Base-by-base conservation (phyloP, 108 stramenopile genomes). In the Cyclotella cryptica region DNA sequence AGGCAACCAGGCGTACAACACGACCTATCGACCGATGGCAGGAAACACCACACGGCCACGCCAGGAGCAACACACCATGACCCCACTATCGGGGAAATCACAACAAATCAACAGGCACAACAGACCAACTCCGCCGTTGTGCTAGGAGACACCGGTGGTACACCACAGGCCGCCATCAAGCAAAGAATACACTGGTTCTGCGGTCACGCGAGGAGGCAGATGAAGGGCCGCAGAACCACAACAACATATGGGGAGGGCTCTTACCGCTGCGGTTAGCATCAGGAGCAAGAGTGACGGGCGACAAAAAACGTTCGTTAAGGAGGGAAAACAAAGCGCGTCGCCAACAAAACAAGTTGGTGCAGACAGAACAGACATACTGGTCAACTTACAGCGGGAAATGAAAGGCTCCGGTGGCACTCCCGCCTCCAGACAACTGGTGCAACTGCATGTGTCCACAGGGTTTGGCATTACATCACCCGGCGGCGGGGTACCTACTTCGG, bases 401-500 rank as follows among this genome's bases (percentile, higher is more conserved):
- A 24, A 30, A 28, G 29, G 24, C 30, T 6, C 60, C 60, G 10
- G 12, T 15, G 60, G 30, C 8, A 10, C 11, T 5, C 9, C 10
- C 9, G 26, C 10, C 26, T 7, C 60, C 13, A 26, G 42, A 3
- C 19, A 18, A 13, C 39, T 75, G 74, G 60, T 8, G 29, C 42
- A 42, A 11, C 13, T 21, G 44, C 21, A 77, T 77, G 75, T 69
- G 75, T 35, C 69, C 77, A 6, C 14, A n/a, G 2, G 70, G 70
- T 0, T 30, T 62, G 24, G 70, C 77, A 18, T 10, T 78, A 19
- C 46, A 71, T 0, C 77, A 78, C 30, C 75, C 68, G n/a, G n/a
- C n/a, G n/a, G n/a, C n/a, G n/a, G n/a, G n/a, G n/a, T n/a, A n/a
- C n/a, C n/a, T n/a, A n/a, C 19, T 72, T 2, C 1, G 45, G 17